Evolutionary conservation across 257 asterid genomes (phyloP).

Genomic region (Jacaranda copaia): DNA sequence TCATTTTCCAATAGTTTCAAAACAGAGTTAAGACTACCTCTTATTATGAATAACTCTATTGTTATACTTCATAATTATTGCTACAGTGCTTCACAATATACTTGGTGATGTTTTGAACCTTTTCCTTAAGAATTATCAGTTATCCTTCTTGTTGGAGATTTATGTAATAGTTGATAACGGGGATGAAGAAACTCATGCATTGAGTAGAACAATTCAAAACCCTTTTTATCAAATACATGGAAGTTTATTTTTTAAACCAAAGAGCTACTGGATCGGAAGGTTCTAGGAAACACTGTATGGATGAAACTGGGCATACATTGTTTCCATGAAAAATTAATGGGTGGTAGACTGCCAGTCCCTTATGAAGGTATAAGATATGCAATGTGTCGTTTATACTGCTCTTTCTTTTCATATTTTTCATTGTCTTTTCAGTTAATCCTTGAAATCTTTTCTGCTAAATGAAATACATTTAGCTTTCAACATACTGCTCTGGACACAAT

Average conservation of each 20-base stretch:
- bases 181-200: neutral
- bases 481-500: too few species aligned
- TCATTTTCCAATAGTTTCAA: too few species aligned
- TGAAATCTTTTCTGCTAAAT: too few species aligned
- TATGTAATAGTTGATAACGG: neutral
- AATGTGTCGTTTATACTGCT: neutral
- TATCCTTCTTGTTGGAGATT: constrained; percentile 7
- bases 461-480: neutral
- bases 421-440: neutral
- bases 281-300: neutral
- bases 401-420: neutral
- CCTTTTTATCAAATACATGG: neutral
- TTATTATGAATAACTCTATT: neutral
- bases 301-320: neutral
- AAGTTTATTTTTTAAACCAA: neutral
- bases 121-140: constrained; percentile 7
- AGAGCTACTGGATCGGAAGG: neutral
- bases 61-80: neutral
- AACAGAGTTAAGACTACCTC: too few species aligned
- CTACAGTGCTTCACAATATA: constrained; percentile 8
- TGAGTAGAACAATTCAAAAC: neutral
- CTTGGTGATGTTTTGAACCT: neutral
- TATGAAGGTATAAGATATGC: neutral
- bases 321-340: neutral
- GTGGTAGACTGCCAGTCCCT: neutral